Conservation (phyloP, 768 basidiomycete genomes). For the Termitomyces titanicus region DNA sequence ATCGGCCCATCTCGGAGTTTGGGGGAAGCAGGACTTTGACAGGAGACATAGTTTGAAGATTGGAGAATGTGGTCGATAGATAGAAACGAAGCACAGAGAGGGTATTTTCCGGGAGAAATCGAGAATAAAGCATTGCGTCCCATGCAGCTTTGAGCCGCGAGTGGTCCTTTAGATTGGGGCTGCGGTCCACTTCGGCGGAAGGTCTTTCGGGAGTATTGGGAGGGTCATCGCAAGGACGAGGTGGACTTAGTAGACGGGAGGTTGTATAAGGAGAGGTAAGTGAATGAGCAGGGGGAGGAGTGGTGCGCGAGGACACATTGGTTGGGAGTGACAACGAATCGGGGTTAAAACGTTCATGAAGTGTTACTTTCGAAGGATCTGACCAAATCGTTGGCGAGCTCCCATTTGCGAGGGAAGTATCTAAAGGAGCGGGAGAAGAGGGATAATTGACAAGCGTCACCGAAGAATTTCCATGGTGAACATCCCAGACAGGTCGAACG, state of each 20-base stretch:
- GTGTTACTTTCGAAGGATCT: constrained; percentile 15
- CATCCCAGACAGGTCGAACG: constrained; percentile 8
- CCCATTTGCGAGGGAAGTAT: constrained; percentile 14
- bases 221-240: not conserved
- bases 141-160: constrained; percentile 57
- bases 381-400: constrained; percentile 23
- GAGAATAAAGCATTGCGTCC: constrained; percentile 60
- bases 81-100: constrained; percentile 66
- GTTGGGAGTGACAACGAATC: constrained; percentile 3
- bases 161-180: constrained; percentile 55
- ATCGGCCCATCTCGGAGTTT: constrained; percentile 28
- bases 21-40: constrained; percentile 54
- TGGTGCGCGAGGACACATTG: not conserved
- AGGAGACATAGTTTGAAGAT: constrained; percentile 46
- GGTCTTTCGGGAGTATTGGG: constrained; percentile 7
- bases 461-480: constrained; percentile 5
- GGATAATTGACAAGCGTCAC: constrained; percentile 19
- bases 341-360: constrained; percentile 13
- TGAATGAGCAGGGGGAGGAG: not conserved
- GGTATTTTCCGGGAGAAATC: constrained; percentile 52
- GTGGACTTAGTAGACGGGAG: not conserved
- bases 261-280: not conserved
- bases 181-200: constrained; percentile 12
- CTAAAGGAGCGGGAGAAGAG: constrained; percentile 16
- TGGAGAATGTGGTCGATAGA: constrained; percentile 49